Percentiles rank a stretch among this genome's conserved stretches.
Evolutionary conservation across 2,329 filamentous ascomycete species (phyloP).

Genomic region (Colletotrichum sojae): DNA sequence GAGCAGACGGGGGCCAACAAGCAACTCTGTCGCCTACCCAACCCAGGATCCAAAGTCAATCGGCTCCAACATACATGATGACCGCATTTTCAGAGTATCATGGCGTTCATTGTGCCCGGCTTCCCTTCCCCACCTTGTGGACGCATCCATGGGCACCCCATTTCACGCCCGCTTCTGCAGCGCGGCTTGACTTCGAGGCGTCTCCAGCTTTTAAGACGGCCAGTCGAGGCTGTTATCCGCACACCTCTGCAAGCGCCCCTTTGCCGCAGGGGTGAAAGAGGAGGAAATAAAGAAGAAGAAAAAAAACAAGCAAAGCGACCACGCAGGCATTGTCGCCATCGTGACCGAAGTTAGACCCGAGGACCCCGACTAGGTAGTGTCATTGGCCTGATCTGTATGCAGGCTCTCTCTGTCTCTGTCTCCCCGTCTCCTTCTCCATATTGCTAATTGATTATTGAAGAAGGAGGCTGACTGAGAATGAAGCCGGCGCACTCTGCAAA

Average conservation of each 20-base stretch:
- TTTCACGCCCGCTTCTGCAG: constrained; percentile 38
- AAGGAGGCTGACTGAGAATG: constrained; percentile 38
- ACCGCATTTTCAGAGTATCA: constrained; percentile 39
- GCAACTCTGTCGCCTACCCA: constrained; percentile 7
- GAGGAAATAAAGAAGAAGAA: too few relatives aligned
- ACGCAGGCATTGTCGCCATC: constrained; percentile 34
- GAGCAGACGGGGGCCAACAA: constrained; percentile 16
- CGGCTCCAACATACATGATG: constrained; percentile 38
- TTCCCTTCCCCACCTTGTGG: constrained; percentile 26
- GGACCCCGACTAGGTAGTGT: constrained; percentile 25
- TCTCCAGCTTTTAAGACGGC: constrained; percentile 25
- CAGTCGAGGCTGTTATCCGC: constrained; percentile 20
- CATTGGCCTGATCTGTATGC: constrained; percentile 15
- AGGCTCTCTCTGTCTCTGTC: constrained; percentile 10
- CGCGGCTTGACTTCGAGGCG: constrained; percentile 24
- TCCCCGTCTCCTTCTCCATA: too few relatives aligned
- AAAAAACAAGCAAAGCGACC: constrained; percentile 20
- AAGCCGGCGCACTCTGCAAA: constrained; percentile 34
- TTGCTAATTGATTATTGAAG: constrained; percentile 3
- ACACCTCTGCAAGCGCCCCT: constrained; percentile 32
- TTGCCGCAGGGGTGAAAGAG: neutral
- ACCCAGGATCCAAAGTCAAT: constrained; percentile 23
- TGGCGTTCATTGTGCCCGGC: constrained; percentile 23
- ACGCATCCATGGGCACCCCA: constrained; percentile 21
- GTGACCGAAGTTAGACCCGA: constrained; percentile 19